Base-by-base conservation (phyloP, 331 rosid species). In the Erythrophleum ivorense region DNA sequence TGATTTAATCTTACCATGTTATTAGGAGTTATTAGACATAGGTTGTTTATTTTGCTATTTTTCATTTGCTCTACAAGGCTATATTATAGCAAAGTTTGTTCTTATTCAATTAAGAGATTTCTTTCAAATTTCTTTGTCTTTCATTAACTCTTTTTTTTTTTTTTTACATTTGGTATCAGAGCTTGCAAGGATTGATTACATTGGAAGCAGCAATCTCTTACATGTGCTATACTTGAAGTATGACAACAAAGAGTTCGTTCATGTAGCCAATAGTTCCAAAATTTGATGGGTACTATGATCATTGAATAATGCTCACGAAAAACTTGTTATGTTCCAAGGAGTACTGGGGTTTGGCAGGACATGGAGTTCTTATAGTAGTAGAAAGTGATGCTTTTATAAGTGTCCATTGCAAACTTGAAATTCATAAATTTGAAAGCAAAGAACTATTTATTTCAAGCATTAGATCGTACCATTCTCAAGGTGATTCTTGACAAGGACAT, bases 261-360 rank as follows among this genome's bases (percentile, higher is more conserved):
- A 16, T 75, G 3, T 52, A 75, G 36, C 79, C 33, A 3, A 15
- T 24, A 1, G 38, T 75, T 33, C 68, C 79, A 24, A 75, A 75
- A 18, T 75, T 75, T 55, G 68, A 55, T 57, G 78, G 66, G 1
- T 50, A 33, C 34, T 74, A 74, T 14, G 65, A 74, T 54, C 66
- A 54, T 55, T 54, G 29, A 66, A 8, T 14, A 2, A 74, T 34
- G 78, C 65, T 74, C 33, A 74, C 34, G 78, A 0, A 19, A 74
- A 55, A 74, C 8, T 74, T 74, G 13, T 16, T 53, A 11, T 49
- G 49, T 2, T 74, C 67, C 3, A 53, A 74, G 2, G 67, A 74
- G 33, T 74, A 74, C 19, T 74, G 67, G 67, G 12, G 67, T 5
- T 54, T 18, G 66, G 48, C 24, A 31, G 50, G 31, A 9, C 15